Percentiles rank a stretch among this genome's conserved stretches.
Evolutionary conservation across 2,329 filamentous ascomycete genomes (phyloP).

Genomic region (Arthrobotrys iridis): DNA sequence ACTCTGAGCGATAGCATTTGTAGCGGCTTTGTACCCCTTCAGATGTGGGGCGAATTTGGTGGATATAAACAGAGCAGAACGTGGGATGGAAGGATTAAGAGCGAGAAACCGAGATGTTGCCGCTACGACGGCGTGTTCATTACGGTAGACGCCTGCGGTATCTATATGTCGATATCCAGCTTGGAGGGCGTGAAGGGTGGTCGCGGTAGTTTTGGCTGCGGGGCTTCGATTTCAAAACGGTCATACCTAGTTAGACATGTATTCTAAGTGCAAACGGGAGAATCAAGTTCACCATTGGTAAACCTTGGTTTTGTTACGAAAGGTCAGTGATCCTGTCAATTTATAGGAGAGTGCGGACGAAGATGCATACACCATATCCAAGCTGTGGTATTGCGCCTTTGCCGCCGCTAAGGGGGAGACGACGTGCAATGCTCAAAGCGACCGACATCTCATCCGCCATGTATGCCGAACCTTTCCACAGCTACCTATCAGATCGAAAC

Average conservation of each 20-base stretch:
- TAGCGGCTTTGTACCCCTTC: constrained; percentile 73
- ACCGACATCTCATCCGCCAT: constrained; percentile 42
- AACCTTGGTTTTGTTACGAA: constrained; percentile 7
- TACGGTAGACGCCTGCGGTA: constrained; percentile 69
- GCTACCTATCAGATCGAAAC: background rate
- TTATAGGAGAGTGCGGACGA: background rate
- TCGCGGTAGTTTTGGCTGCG: constrained; percentile 61
- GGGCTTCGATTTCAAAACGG: constrained; percentile 57
- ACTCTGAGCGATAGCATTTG: constrained; percentile 59
- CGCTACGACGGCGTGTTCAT: constrained; percentile 68
- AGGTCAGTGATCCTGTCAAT: background rate
- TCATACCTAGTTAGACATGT: background rate
- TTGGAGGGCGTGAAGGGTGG: constrained; percentile 64
- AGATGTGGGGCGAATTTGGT: constrained; percentile 68
- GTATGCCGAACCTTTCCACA: background rate
- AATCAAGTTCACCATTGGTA: constrained; percentile 41
- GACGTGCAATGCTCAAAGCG: constrained; percentile 37
- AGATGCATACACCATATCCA: constrained; percentile 37
- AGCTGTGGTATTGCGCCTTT: constrained; percentile 48
- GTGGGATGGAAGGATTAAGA: constrained; percentile 64
- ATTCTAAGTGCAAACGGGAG: background rate
- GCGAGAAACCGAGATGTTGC: constrained; percentile 64
- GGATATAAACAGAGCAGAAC: constrained; percentile 71
- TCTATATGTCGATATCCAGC: constrained; percentile 70
- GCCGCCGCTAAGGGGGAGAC: constrained; percentile 28